Evolutionary conservation across 2,329 filamentous ascomycete genomes (phyloP).

Genomic region (Purpureocillium lavendulum): DNA sequence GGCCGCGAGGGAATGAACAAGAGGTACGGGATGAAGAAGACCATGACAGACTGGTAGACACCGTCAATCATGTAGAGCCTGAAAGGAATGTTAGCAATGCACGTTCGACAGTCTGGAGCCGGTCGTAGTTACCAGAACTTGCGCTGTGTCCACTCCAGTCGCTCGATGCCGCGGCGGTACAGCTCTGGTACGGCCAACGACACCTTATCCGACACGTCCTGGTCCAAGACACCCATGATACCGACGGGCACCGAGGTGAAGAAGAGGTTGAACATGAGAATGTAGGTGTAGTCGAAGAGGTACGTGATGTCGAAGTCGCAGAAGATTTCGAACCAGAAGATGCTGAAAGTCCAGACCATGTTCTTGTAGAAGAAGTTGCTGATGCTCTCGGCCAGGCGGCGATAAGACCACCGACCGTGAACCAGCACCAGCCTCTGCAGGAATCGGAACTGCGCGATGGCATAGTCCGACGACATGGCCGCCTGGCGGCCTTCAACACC

Average conservation of each 20-base stretch:
- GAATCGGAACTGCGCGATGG: slow-evolving; percentile 89
- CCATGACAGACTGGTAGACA: slow-evolving; percentile 86
- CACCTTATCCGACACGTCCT: slow-evolving; percentile 91
- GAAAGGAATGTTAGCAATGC: slow-evolving; percentile 6
- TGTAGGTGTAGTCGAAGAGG: slow-evolving; percentile 96
- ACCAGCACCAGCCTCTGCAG: slow-evolving; percentile 78
- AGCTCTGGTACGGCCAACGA: slow-evolving; percentile 92
- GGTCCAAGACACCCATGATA: slow-evolving; percentile 92
- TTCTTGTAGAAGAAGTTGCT: slow-evolving; percentile 99
- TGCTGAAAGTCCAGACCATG: slow-evolving; percentile 90
- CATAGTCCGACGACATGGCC: slow-evolving; percentile 94
- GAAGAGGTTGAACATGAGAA: slow-evolving; percentile 89
- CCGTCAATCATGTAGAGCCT: slow-evolving; percentile 94
- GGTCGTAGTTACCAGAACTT: slow-evolving; percentile 77
- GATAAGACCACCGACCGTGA: slow-evolving; percentile 94
- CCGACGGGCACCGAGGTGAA: slow-evolving; percentile 95
- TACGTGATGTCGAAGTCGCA: slow-evolving; percentile 96
- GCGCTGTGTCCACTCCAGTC: slow-evolving; percentile 87
- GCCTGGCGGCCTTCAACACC: slow-evolving; percentile 88
- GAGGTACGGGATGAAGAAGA: slow-evolving; percentile 57
- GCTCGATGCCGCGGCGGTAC: slow-evolving; percentile 91
- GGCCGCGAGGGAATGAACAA: slow-evolving; percentile 34
- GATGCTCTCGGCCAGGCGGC: slow-evolving; percentile 83
- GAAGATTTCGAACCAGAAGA: slow-evolving; percentile 97
- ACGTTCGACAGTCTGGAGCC: background rate